Evolutionary conservation across 352 stramenopile species (phyloP).

Genomic region (Phytophthora cactorum): DNA sequence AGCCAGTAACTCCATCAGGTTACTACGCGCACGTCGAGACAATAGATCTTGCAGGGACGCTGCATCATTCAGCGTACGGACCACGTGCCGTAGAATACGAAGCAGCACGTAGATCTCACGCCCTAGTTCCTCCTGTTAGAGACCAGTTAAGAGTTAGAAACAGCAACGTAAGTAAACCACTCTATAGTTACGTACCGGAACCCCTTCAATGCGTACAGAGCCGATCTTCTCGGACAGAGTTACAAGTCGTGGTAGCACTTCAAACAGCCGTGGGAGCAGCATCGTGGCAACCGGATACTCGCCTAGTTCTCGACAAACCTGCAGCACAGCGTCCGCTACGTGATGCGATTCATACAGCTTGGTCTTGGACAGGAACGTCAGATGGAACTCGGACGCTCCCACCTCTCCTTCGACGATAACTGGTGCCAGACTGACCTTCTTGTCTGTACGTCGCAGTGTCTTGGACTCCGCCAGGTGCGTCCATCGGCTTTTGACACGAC

Average conservation of each 20-base stretch:
- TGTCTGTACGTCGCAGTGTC: slow-evolving; percentile 45
- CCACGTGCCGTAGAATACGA: slow-evolving; percentile 64
- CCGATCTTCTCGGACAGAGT: slow-evolving; percentile 69
- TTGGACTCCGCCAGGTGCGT: slow-evolving; percentile 53
- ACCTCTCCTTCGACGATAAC: slow-evolving; percentile 31
- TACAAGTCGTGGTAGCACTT: slow-evolving; percentile 62
- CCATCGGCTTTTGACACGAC: slow-evolving; percentile 64
- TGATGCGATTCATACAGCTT: slow-evolving; percentile 69
- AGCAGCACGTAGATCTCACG: slow-evolving; percentile 78
- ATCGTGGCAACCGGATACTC: slow-evolving; percentile 50
- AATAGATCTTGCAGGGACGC: slow-evolving; percentile 55
- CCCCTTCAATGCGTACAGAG: slow-evolving; percentile 64
- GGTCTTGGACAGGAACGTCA: slow-evolving; percentile 67
- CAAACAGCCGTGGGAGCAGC: slow-evolving; percentile 66
- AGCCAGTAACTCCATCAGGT: slow-evolving; percentile 60
- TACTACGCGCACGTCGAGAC: slow-evolving; percentile 43
- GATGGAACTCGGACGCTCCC: slow-evolving; percentile 51
- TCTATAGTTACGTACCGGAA: slow-evolving; percentile 53
- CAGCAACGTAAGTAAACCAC: slow-evolving; percentile 6
- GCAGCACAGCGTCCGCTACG: slow-evolving; percentile 68
- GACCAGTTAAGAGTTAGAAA: background rate
- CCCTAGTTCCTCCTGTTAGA: slow-evolving; percentile 60
- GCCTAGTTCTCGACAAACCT: slow-evolving; percentile 68
- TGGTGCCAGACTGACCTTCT: slow-evolving; percentile 19
- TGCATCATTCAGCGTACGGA: slow-evolving; percentile 62